A percentile compares a stretch with the other conserved stretches of the same genome.
Evolutionary conservation across 768 basidiomycete genomes (phyloP).

Genomic region (Coprinopsis strossmayeri): DNA sequence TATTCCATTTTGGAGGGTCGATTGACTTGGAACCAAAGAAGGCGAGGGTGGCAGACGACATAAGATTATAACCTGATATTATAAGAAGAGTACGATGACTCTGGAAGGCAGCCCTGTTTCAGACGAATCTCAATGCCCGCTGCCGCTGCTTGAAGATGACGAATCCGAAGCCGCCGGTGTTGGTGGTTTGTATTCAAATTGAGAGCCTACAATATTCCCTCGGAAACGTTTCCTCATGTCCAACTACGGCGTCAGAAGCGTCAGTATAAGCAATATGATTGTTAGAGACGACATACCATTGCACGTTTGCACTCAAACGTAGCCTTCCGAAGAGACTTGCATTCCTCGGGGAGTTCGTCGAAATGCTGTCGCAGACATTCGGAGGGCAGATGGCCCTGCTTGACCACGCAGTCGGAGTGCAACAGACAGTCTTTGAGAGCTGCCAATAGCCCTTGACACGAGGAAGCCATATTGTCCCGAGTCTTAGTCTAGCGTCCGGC

Average conservation of each 20-base stretch:
- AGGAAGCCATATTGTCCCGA: constrained; percentile 64
- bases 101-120: no score
- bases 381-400: constrained; percentile 72
- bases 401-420: constrained; percentile 81
- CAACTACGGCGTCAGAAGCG: constrained; percentile 35
- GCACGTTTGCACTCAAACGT: constrained; percentile 89
- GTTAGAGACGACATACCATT: constrained; percentile 49
- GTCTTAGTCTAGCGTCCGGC: no score
- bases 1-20: no score
- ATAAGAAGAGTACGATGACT: no score
- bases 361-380: constrained; percentile 75
- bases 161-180: constrained; percentile 7
- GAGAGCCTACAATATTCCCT: constrained; percentile 59
- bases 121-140: no score
- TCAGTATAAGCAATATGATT: neutral
- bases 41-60: no score
- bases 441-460: constrained; percentile 68
- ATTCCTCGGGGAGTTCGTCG: constrained; percentile 74
- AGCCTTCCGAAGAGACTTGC: constrained; percentile 71
- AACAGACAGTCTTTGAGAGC: constrained; percentile 83
- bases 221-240: constrained; percentile 83
- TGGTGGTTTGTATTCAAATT: constrained; percentile 34
- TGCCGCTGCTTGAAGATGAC: neutral
- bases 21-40: no score
- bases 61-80: no score